Conservation (phyloP, 805 yeast genomes). For the Lipomyces spencermartinsiae region DNA sequence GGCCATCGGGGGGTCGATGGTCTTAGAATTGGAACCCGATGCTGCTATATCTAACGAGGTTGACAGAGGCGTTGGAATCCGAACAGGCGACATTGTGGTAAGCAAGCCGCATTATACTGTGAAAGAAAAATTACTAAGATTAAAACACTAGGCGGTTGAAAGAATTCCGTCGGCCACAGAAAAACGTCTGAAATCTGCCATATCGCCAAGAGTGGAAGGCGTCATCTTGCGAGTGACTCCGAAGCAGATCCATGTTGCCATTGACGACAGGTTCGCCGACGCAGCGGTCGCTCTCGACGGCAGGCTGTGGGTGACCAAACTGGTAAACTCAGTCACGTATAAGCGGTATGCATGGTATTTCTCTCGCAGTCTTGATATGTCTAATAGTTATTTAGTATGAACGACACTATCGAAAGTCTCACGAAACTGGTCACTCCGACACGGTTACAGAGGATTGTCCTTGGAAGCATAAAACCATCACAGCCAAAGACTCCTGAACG, state of each 20-base stretch:
- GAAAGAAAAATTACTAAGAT: not conserved
- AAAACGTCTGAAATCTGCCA: conserved; percentile 19
- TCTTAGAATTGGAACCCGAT: conserved; percentile 68
- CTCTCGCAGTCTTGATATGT: not conserved
- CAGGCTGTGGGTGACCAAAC: conserved; percentile 70
- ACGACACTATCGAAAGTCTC: conserved; percentile 65
- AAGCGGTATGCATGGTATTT: conserved; percentile 41
- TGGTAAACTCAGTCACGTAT: conserved; percentile 52
- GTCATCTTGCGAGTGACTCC: conserved; percentile 65
- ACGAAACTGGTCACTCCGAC: conserved; percentile 53
- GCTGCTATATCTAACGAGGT: conserved; percentile 50
- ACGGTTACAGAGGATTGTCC: conserved; percentile 53
- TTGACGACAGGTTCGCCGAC: conserved; percentile 65
- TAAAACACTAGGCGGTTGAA: conserved; percentile 18
- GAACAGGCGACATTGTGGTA: conserved; percentile 39
- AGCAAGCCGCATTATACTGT: not conserved
- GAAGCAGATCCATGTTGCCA: conserved; percentile 60
- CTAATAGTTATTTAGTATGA: conserved; percentile 52
- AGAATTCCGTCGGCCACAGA: conserved; percentile 28
- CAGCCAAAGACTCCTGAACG: conserved; percentile 1
- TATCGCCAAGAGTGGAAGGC: conserved; percentile 55
- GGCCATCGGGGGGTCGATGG: conserved; percentile 78
- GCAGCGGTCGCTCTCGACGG: conserved; percentile 54
- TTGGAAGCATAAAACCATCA: conserved; percentile 52
- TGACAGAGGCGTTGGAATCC: conserved; percentile 37